Evolutionary conservation across 2,329 filamentous ascomycete genomes (phyloP), one percentile per base, ranked within the genome.

Genomic region (Colletotrichum sp.): DNA sequence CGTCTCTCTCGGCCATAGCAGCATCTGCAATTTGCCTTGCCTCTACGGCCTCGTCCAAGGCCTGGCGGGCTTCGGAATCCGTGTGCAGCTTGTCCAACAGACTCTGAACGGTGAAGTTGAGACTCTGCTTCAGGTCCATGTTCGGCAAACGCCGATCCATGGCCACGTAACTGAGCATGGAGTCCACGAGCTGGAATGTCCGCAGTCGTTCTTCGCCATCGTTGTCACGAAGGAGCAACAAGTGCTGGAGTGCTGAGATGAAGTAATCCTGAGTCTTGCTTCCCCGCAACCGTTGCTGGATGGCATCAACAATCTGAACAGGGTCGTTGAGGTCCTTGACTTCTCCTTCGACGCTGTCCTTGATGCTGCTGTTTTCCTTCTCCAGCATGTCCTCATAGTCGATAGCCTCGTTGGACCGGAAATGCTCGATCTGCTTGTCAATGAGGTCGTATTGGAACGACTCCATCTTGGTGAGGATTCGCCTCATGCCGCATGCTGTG

Each of bases 321-420:
- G 97, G 97, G 84, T 99, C 96, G 81, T 93, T 98, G 82, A 99
- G 91, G 84, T 99, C 97, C 86, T 95, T 98, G 80, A 95, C 91
- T 75, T 98, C 96, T 34, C 92, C 94, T 80, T 98, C 95, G 75
- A 96, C 89, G 80, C 92, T 95, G 83, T 98, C 96, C 83, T 97
- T 95, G 85, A 98, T 95, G 83, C 95, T 98, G 83, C 92, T 96
- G 80, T 94, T 95, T 86, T 99, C 97, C 77, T 94, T 91, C 85
- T 99, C 96, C 63, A 99, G 92, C 85, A 98, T 94, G 84, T 99
- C 97, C 87, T 99, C 97, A 83, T 99, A 99, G 87, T 99, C 97
- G 84, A 99, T 98, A 71, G 95, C 96, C 86, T 99, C 96, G 83
- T 99, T 98, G 78, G 94, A 94, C 75, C 95, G 93, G 88, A 97